Conservation (phyloP, 2,329 filamentous ascomycete species). For the Diaporthe sp. region DNA sequence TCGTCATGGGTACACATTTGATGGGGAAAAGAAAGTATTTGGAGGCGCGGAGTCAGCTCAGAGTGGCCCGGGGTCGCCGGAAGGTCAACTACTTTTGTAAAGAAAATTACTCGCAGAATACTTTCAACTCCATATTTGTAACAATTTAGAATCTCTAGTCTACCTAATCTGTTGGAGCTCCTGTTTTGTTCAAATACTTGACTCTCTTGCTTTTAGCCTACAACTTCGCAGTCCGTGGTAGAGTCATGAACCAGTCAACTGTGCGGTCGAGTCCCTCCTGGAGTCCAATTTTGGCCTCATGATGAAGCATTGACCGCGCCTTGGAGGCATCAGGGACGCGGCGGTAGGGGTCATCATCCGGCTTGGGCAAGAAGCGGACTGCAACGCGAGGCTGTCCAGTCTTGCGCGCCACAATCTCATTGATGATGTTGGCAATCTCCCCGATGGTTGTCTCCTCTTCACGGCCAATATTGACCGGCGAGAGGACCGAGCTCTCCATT, state of each 20-base stretch:
- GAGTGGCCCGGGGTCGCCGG: not conserved
- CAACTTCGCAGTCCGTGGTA: not conserved
- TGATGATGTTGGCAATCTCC: not conserved
- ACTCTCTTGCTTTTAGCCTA: not conserved
- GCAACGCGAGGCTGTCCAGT: not conserved
- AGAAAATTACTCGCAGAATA: not conserved
- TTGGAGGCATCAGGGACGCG: not conserved
- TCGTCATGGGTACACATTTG: no score
- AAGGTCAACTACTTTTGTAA: not conserved
- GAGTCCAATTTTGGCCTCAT: not conserved
- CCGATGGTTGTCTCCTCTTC: not conserved
- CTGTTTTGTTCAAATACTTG: not conserved
- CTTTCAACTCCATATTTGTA: not conserved
- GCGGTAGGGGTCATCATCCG: not conserved
- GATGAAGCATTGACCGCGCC: not conserved
- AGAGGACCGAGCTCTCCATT: not conserved
- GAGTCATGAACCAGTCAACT: not conserved
- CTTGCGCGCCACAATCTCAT: not conserved
- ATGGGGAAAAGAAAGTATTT: not conserved
- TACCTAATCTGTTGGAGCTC: not conserved
- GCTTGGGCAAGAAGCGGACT: not conserved
- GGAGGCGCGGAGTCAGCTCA: not conserved
- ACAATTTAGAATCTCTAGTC: not conserved
- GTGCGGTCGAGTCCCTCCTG: not conserved
- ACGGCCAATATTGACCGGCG: not conserved